A percentile compares a stretch with the other conserved stretches of the same genome.
Conservation (phyloP, 2,329 filamentous ascomycete species). For the Nemania bipapillata region DNA sequence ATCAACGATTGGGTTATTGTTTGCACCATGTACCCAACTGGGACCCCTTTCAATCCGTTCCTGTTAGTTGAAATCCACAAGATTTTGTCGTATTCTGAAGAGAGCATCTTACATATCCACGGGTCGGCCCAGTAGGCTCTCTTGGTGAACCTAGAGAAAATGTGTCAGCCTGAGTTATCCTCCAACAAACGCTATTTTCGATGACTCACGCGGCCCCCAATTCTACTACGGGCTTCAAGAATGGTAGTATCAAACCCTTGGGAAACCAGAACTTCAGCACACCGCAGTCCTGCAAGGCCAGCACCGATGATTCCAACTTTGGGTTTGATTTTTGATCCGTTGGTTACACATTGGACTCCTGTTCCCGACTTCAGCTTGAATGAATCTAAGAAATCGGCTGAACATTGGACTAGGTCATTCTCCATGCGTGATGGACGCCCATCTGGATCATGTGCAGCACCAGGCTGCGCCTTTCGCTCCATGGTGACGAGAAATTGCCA, state of each 20-base stretch:
- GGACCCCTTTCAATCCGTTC: neutral
- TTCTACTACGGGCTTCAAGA: neutral
- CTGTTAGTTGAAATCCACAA: neutral
- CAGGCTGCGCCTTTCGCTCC: neutral
- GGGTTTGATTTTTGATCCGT: neutral
- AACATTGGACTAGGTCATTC: neutral
- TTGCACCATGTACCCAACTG: neutral
- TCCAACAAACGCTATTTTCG: neutral
- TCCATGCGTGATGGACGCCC: neutral
- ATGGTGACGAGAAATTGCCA: neutral
- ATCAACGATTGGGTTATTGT: neutral
- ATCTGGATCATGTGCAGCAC: neutral
- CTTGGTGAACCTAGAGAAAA: neutral
- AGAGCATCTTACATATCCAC: neutral
- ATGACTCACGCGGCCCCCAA: neutral
- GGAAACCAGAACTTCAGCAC: neutral
- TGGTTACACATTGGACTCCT: neutral
- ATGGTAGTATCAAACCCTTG: neutral
- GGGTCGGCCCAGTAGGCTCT: neutral
- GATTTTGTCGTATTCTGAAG: neutral
- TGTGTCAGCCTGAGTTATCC: neutral
- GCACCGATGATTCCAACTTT: neutral
- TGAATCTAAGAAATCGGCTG: neutral
- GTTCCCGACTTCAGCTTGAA: neutral
- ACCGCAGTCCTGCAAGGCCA: neutral